A percentile compares a stretch with the other conserved stretches of the same genome.
phyloP scores from a whole-genome alignment of 345 rosid species.

The Salix suchowensis region DNA sequence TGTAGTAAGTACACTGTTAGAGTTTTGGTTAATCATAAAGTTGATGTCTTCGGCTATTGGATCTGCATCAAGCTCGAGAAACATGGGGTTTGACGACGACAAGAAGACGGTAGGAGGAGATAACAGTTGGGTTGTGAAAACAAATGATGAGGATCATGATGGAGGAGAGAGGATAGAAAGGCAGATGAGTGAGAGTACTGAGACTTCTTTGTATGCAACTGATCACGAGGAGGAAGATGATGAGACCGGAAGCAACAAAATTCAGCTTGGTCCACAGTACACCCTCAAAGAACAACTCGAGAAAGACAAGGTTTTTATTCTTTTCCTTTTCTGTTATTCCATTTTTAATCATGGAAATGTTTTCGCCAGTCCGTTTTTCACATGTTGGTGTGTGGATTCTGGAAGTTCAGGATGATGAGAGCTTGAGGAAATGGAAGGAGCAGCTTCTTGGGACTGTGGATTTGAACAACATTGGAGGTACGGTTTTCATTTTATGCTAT shows the following conservation, averaged over 20 bases:
- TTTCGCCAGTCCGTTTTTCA: background rate
- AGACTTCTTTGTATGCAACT: conserved; percentile 34
- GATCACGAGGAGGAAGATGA: conserved; percentile 60
- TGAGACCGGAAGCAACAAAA: conserved; percentile 18
- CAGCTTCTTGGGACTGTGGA: conserved; percentile 77
- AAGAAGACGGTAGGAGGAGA: conserved; percentile 13
- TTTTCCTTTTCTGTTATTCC: background rate
- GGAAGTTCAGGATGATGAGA: conserved; percentile 64
- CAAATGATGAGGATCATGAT: conserved; percentile 20
- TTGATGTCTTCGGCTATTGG: conserved; percentile 24
- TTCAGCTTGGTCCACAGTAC: conserved; percentile 70
- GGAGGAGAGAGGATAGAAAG: conserved; percentile 28
- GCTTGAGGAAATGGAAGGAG: conserved; percentile 80
- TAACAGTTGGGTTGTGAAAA: background rate
- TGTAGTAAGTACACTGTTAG: background rate
- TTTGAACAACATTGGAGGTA: conserved; percentile 67
- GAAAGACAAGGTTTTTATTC: conserved; percentile 53
- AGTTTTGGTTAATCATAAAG: background rate
- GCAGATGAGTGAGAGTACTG: conserved; percentile 38
- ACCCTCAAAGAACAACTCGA: conserved; percentile 72
- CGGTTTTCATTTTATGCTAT: background rate
- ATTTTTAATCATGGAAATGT: background rate
- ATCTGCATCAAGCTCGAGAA: conserved; percentile 14
- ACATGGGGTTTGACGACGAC: conserved; percentile 54
- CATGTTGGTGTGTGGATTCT: conserved; percentile 7